Base-by-base conservation (phyloP, 2,329 filamentous ascomycete genomes). In the Neophaeococcomyces mojaviensis region DNA sequence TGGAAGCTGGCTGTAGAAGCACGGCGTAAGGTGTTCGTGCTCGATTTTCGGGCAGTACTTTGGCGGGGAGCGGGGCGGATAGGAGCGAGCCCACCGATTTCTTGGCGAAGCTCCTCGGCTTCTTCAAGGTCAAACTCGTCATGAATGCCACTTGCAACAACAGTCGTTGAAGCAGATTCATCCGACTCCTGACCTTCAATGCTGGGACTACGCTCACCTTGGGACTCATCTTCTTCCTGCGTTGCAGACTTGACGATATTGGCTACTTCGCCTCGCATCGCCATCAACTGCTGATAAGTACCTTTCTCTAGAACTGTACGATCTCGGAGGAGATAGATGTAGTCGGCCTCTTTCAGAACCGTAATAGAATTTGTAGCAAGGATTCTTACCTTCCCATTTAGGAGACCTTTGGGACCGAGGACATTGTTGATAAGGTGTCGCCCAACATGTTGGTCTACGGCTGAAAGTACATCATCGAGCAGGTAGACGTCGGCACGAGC, bases 371-470 rank as follows among this genome's bases (percentile, higher is more conserved):
- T 98, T 16, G 92, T 98, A 8, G 92, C 89, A 40, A 98, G 74
- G 45, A 98, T 86, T 54, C 90, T 82, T 5, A 90, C 96, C 68
- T 97, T 97, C 32, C 83, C 79, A 42, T 73, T 77, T 19, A 98
- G 75, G 5, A 98, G 72, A 54, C 92, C 92, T 51, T 82, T 84
- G 3, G 84, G 75, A 10, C 92, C 92, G 30, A 98, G 78, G 1
- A 98, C 92, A 52, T 92, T 87, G 61, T 97, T 86, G 58, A 96
- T 96, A 47, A 98, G 77, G 67, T 98, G 92, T 53, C 87, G 79
- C 40, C 92, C 92, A 49, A 98, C 92, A 61, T 98, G 92, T 54
- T 94, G 90, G 67, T 98, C 92, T n/a, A 98, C 92, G 1, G 94
- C 92, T 13, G 90, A 97, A 9, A 98, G 74, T 50, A 89, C 86